Evolutionary conservation across 768 basidiomycete species (phyloP).

Genomic region (Tylopilus cervinicoccineus): DNA sequence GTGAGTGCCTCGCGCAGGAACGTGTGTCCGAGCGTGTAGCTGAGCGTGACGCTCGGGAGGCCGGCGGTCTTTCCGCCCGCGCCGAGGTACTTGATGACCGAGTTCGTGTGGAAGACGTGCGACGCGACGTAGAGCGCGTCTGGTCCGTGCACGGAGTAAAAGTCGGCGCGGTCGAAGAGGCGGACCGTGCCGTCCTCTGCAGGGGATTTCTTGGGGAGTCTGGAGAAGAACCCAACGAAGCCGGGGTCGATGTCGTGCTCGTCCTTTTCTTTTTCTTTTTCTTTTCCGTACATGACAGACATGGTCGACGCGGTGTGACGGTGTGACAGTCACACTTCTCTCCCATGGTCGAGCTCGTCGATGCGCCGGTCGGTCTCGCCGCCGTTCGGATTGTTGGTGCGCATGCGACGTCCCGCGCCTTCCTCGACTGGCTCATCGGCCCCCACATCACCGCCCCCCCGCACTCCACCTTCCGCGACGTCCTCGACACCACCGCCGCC

Average conservation of each 20-base stretch:
- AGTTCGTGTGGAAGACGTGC: conserved; percentile 81
- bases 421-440: conserved; percentile 74
- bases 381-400: conserved; percentile 83
- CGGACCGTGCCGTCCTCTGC: conserved; percentile 76
- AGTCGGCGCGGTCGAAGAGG: conserved; percentile 82
- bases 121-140: conserved; percentile 88
- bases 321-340: conserved; percentile 15
- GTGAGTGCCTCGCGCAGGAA: conserved; percentile 90
- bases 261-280: conserved; percentile 63
- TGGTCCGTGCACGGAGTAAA: conserved; percentile 82
- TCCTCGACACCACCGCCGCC: conserved; percentile 64
- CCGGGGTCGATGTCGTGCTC: conserved; percentile 56
- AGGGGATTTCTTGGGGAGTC: conserved; percentile 62
- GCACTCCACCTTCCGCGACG: conserved; percentile 49
- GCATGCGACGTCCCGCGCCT: conserved; percentile 65
- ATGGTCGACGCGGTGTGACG: conserved; percentile 32
- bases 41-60: conserved; percentile 77
- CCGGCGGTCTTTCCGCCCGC: conserved; percentile 51
- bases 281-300: conserved; percentile 64
- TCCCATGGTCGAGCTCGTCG: conserved; percentile 33
- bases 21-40: conserved; percentile 67
- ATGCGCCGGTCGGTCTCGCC: conserved; percentile 63
- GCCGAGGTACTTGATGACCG: conserved; percentile 91
- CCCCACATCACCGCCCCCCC: conserved; percentile 46
- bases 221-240: conserved; percentile 68